Conservation (phyloP, 1,284 basidiomycete genomes). For the Ganoderma leucocontextum region DNA sequence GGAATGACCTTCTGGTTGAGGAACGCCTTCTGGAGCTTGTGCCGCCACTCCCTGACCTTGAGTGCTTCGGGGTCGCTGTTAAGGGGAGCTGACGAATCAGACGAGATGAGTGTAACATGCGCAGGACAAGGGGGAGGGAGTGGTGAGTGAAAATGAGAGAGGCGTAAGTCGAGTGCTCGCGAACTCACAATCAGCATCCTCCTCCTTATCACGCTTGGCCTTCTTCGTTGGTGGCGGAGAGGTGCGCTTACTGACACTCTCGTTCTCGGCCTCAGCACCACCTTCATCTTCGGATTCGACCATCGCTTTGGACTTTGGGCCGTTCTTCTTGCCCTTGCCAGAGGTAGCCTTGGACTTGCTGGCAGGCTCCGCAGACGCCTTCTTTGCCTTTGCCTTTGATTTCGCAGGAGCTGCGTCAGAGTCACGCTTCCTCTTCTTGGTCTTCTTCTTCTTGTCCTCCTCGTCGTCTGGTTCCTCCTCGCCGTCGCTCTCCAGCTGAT, state of each 20-base stretch:
- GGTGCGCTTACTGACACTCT: conserved; percentile 61
- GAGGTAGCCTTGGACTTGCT: conserved; percentile 48
- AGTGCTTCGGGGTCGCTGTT: conserved; percentile 72
- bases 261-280: conserved; percentile 52
- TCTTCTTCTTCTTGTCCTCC: conserved; percentile 53
- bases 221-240: conserved; percentile 75
- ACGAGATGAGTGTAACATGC: not conserved
- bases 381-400: conserved; percentile 63
- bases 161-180: not conserved
- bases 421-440: conserved; percentile 61
- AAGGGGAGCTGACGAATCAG: conserved; percentile 23
- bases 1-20: conserved; percentile 67
- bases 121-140: not conserved
- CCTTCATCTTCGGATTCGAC: conserved; percentile 81
- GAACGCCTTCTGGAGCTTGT: conserved; percentile 91
- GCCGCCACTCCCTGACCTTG: conserved; percentile 88
- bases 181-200: conserved; percentile 63
- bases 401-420: conserved; percentile 47
- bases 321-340: conserved; percentile 64
- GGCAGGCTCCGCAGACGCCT: conserved; percentile 57
- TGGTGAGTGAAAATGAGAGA: not conserved
- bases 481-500: conserved; percentile 70
- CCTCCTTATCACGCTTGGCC: conserved; percentile 67
- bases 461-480: conserved; percentile 65
- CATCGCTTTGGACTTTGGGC: conserved; percentile 66